Base-by-base conservation (phyloP, 2,329 filamentous ascomycete species). In the Diaporthe sp. region DNA sequence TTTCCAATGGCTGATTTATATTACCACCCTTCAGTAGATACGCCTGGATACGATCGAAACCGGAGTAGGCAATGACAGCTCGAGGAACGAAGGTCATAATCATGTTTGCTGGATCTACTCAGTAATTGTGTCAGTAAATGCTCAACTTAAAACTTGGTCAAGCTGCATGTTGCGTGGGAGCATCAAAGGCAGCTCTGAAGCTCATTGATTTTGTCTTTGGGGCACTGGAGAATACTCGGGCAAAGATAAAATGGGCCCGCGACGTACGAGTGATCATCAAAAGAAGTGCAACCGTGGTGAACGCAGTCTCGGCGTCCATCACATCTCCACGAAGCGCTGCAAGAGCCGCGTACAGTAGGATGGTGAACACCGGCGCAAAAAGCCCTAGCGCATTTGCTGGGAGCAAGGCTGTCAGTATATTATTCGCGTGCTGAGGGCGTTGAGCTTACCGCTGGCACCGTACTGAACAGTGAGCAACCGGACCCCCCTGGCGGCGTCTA, bases 351-450 rank as follows among this genome's bases (percentile, higher is more conserved):
- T 80, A 86, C 0, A 85, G 65, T 0, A 82, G 78, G 0, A 87
- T 56, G 0, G 84, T 85, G 2, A 85, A 65, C 6, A 80, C 83
- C 0, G 85, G 84, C 0, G 83, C 75, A 42, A 86, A 86, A 50
- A 86, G 83, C 0, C 85, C 85, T 9, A 85, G 76, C 0, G 83
- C 83, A 76, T 86, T 86, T 10, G 85, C 85, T 84, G 47, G 22
- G 9, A 55, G 4, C 17, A 25, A 47, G 76, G 25, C 25, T 42
- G 51, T 55, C 70, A 73, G 65, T 30, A 70, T 30, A 17, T 37
- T 47, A 30, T n/a, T 19, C 53, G 19, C 7, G 22, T 19, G 51
- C 42, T 59, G 25, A 30, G 13, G 27, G 35, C 61, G 3, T 22
- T 15, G 39, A 35, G 80, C 80, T 70, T 72, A 85, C 84, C 84